Conservation (phyloP, 2,329 filamentous ascomycete species). For the Fusarium subglutinans region DNA sequence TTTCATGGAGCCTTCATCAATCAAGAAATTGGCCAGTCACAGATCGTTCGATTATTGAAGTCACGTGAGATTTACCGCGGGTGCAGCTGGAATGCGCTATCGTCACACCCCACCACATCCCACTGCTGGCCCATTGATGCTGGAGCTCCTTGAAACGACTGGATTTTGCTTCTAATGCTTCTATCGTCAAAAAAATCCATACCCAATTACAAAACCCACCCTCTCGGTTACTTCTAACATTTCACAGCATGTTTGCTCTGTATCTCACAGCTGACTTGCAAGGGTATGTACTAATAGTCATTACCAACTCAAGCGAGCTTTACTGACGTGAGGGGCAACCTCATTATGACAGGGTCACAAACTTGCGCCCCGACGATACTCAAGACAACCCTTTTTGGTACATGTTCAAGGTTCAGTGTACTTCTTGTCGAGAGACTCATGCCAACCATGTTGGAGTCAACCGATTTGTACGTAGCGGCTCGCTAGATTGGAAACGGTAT, state of each 20-base stretch:
- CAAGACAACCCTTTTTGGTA: conserved; percentile 90
- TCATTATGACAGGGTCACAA: conserved; percentile 75
- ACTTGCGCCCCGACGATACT: conserved; percentile 85
- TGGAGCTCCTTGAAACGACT: conserved; percentile 21
- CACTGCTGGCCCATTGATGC: conserved; percentile 3
- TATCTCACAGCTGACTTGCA: conserved; percentile 73
- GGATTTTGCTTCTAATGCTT: conserved; percentile 14
- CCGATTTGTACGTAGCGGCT: conserved; percentile 75
- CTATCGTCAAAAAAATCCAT: background rate
- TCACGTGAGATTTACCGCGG: conserved; percentile 33
- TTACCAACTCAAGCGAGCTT: conserved; percentile 3
- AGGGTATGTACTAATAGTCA: conserved; percentile 60
- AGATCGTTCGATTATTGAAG: conserved; percentile 40
- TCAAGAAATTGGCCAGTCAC: conserved; percentile 39
- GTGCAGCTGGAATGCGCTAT: conserved; percentile 22
- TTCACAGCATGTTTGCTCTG: conserved; percentile 69
- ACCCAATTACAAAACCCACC: background rate
- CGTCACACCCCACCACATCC: conserved; percentile 41
- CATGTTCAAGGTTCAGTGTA: conserved; percentile 98
- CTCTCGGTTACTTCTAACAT: background rate
- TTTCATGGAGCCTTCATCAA: conserved; percentile 26
- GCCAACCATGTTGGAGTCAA: conserved; percentile 86
- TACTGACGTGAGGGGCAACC: conserved; percentile 32
- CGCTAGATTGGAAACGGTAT: background rate
- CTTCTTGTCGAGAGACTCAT: conserved; percentile 93